A percentile compares a stretch with the other conserved stretches of the same genome.
phyloP scores from a whole-genome alignment of 2,329 filamentous ascomycete species.

The Apiospora aurea region DNA sequence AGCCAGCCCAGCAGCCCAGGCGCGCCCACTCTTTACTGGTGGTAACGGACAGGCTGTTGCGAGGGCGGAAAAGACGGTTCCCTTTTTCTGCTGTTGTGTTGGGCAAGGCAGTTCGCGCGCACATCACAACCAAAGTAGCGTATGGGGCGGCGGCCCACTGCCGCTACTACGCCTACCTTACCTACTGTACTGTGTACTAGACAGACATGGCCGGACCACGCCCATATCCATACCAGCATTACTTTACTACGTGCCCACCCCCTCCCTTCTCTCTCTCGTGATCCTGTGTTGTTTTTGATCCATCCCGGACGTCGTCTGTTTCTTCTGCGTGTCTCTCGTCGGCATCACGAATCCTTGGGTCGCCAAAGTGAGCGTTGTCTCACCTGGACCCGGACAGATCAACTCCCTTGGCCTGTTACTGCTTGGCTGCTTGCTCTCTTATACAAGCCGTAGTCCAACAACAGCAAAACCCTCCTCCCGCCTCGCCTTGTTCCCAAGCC shows the following conservation, averaged over 20 bases:
- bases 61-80: conserved; percentile 21
- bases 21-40: neutral
- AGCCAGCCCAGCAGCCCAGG: conserved; percentile 12
- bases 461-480: conserved; percentile 27
- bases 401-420: conserved; percentile 30
- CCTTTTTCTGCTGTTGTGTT: conserved; percentile 12
- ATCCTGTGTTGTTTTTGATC: conserved; percentile 43
- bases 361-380: conserved; percentile 44
- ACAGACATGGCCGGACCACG: conserved; percentile 29
- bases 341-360: conserved; percentile 35
- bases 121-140: conserved; percentile 19
- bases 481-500: conserved; percentile 34
- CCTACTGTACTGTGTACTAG: conserved; percentile 18
- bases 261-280: conserved; percentile 43
- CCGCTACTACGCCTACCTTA: neutral
- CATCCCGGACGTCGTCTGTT: conserved; percentile 36
- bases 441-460: conserved; percentile 38
- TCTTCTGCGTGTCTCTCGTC: conserved; percentile 41
- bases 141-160: conserved; percentile 21
- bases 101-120: conserved; percentile 20
- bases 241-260: conserved; percentile 43
- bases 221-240: conserved; percentile 36
- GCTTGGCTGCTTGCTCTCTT: conserved; percentile 39
- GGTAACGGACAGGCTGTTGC: conserved; percentile 17
- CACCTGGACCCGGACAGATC: conserved; percentile 38